Conservation (phyloP, 2,329 filamentous ascomycete species). For the Fusarium subglutinans region DNA sequence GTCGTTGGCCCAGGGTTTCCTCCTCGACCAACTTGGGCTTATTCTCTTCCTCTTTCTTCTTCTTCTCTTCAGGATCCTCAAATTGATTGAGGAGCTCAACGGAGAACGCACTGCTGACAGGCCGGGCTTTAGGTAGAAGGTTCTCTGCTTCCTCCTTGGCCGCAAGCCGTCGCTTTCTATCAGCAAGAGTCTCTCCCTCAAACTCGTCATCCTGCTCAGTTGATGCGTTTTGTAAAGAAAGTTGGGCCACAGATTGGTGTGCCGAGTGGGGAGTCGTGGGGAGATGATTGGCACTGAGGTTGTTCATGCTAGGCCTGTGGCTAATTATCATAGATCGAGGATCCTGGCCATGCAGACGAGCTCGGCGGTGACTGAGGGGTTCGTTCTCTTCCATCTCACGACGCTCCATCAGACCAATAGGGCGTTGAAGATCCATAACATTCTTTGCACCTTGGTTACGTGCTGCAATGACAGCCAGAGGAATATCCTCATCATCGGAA, state of each 20-base stretch:
- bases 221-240: conserved; percentile 33
- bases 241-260: conserved; percentile 33
- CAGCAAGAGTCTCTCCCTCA: conserved; percentile 72
- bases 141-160: conserved; percentile 60
- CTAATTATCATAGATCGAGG: conserved; percentile 52
- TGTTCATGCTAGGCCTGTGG: conserved; percentile 56
- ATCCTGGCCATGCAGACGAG: conserved; percentile 74
- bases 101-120: conserved; percentile 73
- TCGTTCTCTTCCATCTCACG: conserved; percentile 93
- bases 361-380: conserved; percentile 80
- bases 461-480: conserved; percentile 80
- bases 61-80: conserved; percentile 58
- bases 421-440: conserved; percentile 67
- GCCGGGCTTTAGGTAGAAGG: conserved; percentile 61
- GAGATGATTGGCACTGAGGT: conserved; percentile 45
- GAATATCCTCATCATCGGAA: conserved; percentile 83
- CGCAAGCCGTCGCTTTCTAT: conserved; percentile 72
- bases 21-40: conserved; percentile 61
- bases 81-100: conserved; percentile 74
- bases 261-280: conserved; percentile 32
- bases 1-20: conserved; percentile 82
- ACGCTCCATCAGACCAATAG: conserved; percentile 80
- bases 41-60: conserved; percentile 49
- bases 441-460: conserved; percentile 64
- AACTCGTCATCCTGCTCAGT: conserved; percentile 63